phyloP scores from a whole-genome alignment of 2,329 filamentous ascomycete species.

The Monilinia fructicola region DNA sequence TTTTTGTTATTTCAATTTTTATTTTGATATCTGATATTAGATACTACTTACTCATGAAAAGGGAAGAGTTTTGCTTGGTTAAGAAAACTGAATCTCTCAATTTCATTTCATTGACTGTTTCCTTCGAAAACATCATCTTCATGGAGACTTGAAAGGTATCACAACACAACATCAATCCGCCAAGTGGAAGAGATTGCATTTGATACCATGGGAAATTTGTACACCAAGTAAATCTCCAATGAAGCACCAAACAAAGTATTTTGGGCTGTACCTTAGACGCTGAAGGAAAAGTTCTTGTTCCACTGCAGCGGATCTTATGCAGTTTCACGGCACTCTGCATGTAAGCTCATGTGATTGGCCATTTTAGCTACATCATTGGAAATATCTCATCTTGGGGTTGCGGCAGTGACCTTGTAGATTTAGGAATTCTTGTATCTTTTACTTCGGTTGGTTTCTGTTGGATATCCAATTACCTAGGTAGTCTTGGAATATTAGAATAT shows the following conservation, averaged over 20 bases:
- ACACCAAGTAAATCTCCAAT: background rate
- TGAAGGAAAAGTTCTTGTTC: background rate
- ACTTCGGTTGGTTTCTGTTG: background rate
- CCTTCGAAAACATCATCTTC: too few species aligned
- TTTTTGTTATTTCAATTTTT: background rate
- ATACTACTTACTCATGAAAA: too few species aligned
- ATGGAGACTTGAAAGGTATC: background rate
- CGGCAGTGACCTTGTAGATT: background rate
- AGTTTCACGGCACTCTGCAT: background rate
- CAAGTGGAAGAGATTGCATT: background rate
- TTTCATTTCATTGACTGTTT: background rate
- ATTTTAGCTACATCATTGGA: background rate
- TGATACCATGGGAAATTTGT: background rate
- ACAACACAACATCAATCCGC: background rate
- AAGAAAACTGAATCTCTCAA: background rate
- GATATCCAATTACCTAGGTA: too few species aligned
- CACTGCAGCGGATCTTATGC: background rate
- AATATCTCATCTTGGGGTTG: background rate
- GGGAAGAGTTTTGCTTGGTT: too few species aligned
- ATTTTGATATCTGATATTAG: background rate
- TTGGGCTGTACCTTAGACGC: background rate
- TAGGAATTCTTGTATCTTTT: too few species aligned
- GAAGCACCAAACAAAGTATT: background rate
- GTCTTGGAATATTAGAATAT: too few species aligned
- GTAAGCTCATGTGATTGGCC: background rate